A percentile compares a stretch with the other conserved stretches of the same genome.
Evolutionary conservation across 2,329 filamentous ascomycete species (phyloP).

Genomic region (Alternaria hordeiaustralica): DNA sequence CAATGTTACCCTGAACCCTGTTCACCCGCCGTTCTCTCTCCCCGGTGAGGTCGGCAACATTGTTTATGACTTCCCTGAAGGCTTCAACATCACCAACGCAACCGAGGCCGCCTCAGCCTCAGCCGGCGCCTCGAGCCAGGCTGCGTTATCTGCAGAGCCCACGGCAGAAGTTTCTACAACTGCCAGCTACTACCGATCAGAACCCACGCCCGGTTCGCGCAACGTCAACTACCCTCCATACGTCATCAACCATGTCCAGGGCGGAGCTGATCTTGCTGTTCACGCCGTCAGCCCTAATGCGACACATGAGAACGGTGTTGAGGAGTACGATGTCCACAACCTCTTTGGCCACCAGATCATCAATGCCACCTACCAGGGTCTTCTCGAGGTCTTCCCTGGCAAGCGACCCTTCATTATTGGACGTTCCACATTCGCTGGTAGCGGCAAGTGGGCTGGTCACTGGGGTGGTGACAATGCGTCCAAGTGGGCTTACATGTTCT

Average conservation of each 20-base stretch:
- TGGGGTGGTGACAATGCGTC: constrained; percentile 79
- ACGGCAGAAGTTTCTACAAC: constrained; percentile 33
- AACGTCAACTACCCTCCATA: constrained; percentile 79
- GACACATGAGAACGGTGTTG: constrained; percentile 73
- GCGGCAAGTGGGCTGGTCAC: constrained; percentile 77
- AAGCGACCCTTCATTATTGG: constrained; percentile 86
- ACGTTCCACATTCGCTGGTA: constrained; percentile 79
- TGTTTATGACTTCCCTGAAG: constrained; percentile 70
- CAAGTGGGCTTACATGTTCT: constrained; percentile 75
- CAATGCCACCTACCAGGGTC: constrained; percentile 76
- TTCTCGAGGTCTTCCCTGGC: constrained; percentile 67
- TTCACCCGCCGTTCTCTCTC: constrained; percentile 69
- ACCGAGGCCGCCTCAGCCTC: constrained; percentile 70
- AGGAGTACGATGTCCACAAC: constrained; percentile 86
- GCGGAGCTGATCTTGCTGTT: constrained; percentile 67
- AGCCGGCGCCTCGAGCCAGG: constrained; percentile 61
- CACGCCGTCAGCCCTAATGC: constrained; percentile 79
- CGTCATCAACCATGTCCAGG: constrained; percentile 74
- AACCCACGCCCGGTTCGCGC: constrained; percentile 67
- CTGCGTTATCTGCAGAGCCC: constrained; percentile 25
- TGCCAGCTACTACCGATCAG: constrained; percentile 62
- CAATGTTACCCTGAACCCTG: constrained; percentile 70
- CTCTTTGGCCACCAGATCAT: constrained; percentile 72
- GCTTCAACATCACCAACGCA: constrained; percentile 71
- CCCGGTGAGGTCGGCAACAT: constrained; percentile 69